These are phyloP conservation scores for Magnaporthiopsis incrustans DNA, from an alignment of 2,329 filamentous ascomycete genomes.

Conservation along the genomic window DNA sequence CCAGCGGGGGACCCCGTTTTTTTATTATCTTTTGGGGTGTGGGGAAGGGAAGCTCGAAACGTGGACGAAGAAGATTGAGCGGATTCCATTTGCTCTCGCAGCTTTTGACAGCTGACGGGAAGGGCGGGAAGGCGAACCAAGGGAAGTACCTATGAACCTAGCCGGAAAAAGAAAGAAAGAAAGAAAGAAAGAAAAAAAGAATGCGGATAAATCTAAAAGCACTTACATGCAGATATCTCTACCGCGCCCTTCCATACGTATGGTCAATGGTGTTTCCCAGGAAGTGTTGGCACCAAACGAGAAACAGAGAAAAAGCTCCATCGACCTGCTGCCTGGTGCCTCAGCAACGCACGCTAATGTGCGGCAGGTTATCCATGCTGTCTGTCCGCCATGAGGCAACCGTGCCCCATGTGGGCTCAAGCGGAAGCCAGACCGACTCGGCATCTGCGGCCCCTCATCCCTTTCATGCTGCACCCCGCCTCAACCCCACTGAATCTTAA, in stretches of 20 bases:
- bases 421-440: not conserved
- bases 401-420: not conserved
- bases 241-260: too few relatives aligned
- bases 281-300: not conserved
- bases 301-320: not conserved
- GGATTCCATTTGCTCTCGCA: not conserved
- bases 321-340: too few relatives aligned
- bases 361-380: not conserved
- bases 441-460: not conserved
- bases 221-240: not conserved
- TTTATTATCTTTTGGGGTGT: not conserved
- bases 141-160: too few relatives aligned
- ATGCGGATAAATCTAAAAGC: not conserved
- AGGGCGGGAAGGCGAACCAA: not conserved
- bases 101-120: not conserved
- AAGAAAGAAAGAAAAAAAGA: not conserved
- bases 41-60: not conserved
- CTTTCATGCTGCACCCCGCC: not conserved
- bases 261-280: not conserved
- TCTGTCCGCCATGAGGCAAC: not conserved
- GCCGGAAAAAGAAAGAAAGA: too few relatives aligned
- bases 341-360: not conserved
- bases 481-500: not conserved
- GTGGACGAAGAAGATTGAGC: not conserved
- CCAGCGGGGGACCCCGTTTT: not conserved